Conservation (phyloP, 2,329 filamentous ascomycete genomes). For the Pestalotiopsis sp. region DNA sequence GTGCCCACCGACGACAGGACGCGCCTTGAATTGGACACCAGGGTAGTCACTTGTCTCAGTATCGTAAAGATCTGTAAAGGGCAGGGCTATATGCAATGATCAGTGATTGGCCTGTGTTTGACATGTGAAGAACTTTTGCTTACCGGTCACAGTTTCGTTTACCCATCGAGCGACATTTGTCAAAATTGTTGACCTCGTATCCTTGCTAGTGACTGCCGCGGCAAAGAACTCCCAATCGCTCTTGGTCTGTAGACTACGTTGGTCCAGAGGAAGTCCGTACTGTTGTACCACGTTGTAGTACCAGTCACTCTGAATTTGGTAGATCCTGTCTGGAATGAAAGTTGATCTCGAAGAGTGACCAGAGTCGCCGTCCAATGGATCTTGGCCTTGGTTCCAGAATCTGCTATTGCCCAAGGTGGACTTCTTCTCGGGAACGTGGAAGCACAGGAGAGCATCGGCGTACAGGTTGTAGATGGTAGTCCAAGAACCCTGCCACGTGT, state of each 20-base stretch:
- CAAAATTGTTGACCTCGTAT: slow-evolving; percentile 70
- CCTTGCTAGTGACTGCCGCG: slow-evolving; percentile 71
- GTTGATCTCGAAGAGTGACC: slow-evolving; percentile 23
- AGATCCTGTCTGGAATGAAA: slow-evolving; percentile 75
- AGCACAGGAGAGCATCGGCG: slow-evolving; percentile 75
- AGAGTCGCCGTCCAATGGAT: slow-evolving; percentile 14
- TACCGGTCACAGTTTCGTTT: slow-evolving; percentile 74
- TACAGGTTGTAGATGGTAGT: slow-evolving; percentile 80
- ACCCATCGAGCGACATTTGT: slow-evolving; percentile 77
- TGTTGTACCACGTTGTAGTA: slow-evolving; percentile 77
- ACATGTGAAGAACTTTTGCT: slow-evolving; percentile 16
- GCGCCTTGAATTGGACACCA: slow-evolving; percentile 73
- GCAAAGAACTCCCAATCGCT: slow-evolving; percentile 92
- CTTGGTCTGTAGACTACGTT: slow-evolving; percentile 81
- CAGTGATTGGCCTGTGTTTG: not conserved
- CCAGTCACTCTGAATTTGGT: slow-evolving; percentile 78
- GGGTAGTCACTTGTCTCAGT: slow-evolving; percentile 79
- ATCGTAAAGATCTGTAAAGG: slow-evolving; percentile 80
- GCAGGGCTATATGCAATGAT: slow-evolving; percentile 51
- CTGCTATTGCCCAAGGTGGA: slow-evolving; percentile 20
- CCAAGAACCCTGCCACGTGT: slow-evolving; percentile 81
- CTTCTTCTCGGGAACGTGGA: slow-evolving; percentile 53
- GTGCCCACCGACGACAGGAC: slow-evolving; percentile 82
- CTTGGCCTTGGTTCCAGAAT: slow-evolving; percentile 22
- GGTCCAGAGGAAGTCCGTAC: slow-evolving; percentile 82